These are phyloP conservation scores for Pisolithus marmoratus DNA, from an alignment of 768 basidiomycete genomes.

Conservation along the genomic window DNA sequence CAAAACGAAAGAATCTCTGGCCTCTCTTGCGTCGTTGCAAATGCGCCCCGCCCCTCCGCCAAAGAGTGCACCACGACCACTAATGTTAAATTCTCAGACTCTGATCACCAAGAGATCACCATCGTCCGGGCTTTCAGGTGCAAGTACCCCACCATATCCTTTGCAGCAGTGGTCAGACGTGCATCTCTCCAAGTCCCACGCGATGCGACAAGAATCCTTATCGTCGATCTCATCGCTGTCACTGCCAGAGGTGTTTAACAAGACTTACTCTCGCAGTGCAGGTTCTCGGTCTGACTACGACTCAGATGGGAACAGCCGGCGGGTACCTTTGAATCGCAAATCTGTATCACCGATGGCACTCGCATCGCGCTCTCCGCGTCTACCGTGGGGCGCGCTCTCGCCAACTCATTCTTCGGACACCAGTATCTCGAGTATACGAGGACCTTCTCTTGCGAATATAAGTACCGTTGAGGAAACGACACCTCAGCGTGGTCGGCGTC, in stretches of 20 bases:
- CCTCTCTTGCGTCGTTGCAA: constrained; percentile 39
- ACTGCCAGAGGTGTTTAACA: constrained; percentile 43
- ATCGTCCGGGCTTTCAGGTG: constrained; percentile 29
- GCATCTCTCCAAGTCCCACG: constrained; percentile 33
- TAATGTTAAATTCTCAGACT: constrained; percentile 54
- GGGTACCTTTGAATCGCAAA: constrained; percentile 59
- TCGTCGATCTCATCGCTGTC: constrained; percentile 65
- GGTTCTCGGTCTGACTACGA: constrained; percentile 46
- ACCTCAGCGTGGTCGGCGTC: constrained; percentile 27
- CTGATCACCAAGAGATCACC: constrained; percentile 29
- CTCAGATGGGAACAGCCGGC: constrained; percentile 54
- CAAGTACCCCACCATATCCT: constrained; percentile 29
- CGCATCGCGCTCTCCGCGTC: constrained; percentile 34
- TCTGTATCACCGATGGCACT: constrained; percentile 72
- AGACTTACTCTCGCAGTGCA: constrained; percentile 23
- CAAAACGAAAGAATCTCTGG: constrained; percentile 35
- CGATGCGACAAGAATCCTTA: constrained; percentile 46
- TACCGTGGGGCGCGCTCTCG: constrained; percentile 35
- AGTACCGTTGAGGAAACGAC: constrained; percentile 18
- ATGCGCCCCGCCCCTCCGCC: constrained; percentile 27
- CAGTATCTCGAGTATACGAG: constrained; percentile 27
- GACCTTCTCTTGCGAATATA: constrained; percentile 13
- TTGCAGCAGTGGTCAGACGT: constrained; percentile 46
- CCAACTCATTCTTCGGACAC: constrained; percentile 38
- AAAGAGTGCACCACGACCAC: constrained; percentile 58